phyloP scores from a whole-genome alignment of 257 asterid genomes.

The Fraxinus excelsior region DNA sequence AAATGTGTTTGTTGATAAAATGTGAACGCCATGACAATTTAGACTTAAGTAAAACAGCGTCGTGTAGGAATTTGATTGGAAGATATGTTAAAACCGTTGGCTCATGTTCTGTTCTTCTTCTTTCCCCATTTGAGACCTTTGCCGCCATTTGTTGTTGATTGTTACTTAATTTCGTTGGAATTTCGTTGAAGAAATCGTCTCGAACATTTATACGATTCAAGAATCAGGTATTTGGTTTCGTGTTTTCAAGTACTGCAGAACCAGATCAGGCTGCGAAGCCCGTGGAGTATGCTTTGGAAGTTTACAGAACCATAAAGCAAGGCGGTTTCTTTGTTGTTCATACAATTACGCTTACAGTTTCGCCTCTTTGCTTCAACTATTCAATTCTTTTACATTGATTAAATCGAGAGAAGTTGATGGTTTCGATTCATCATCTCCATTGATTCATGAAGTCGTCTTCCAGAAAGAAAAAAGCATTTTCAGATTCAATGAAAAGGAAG shows the following conservation, averaged over 20 bases:
- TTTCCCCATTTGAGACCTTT: too few species aligned
- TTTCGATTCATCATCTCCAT: slow-evolving; percentile 27
- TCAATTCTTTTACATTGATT: slow-evolving; percentile 39
- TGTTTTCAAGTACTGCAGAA: slow-evolving; percentile 38
- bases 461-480: slow-evolving; percentile 28
- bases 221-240: slow-evolving; percentile 46
- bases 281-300: slow-evolving; percentile 45
- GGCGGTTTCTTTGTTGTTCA: slow-evolving; percentile 59
- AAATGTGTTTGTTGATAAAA: too few species aligned
- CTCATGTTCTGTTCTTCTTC: too few species aligned
- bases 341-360: slow-evolving; percentile 52
- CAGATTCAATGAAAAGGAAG: neutral
- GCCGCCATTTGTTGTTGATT: too few species aligned
- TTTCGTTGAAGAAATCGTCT: too few species aligned
- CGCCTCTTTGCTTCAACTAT: slow-evolving; percentile 42
- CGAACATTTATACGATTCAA: slow-evolving; percentile 1
- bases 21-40: too few species aligned
- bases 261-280: slow-evolving; percentile 43
- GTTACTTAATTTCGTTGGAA: slow-evolving; percentile 33
- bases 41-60: too few species aligned
- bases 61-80: too few species aligned
- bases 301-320: slow-evolving; percentile 46
- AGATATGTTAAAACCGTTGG: too few species aligned
- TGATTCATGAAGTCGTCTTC: slow-evolving; percentile 45
- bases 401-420: slow-evolving; percentile 41